phyloP scores from a whole-genome alignment of 768 basidiomycete genomes.

The Mycena vulgaris region DNA sequence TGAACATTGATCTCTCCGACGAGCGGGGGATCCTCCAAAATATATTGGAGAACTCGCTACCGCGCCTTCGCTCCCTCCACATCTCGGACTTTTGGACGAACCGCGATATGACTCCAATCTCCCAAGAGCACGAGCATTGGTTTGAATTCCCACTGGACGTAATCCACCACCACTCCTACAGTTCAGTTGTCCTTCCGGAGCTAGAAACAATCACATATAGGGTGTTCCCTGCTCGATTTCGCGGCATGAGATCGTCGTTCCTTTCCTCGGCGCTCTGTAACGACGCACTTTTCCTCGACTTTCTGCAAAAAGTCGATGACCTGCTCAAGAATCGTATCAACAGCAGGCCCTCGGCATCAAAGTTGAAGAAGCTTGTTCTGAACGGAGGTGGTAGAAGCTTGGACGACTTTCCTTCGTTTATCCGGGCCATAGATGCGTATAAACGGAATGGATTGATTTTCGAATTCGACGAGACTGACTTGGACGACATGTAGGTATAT shows the following conservation, averaged over 20 bases:
- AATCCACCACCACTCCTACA: too few relatives aligned
- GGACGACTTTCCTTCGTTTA: neutral
- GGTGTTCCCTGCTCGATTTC: neutral
- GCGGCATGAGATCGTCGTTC: neutral
- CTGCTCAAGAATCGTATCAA: neutral
- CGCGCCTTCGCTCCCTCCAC: neutral
- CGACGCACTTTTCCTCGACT: neutral
- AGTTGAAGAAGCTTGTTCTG: neutral
- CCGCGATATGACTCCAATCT: neutral
- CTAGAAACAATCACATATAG: neutral
- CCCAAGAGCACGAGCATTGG: neutral
- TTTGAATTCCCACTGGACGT: neutral
- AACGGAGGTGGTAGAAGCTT: neutral
- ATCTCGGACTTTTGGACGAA: neutral
- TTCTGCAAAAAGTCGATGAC: neutral
- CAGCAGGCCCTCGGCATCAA: too few relatives aligned
- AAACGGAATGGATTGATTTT: neutral
- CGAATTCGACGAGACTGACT: neutral
- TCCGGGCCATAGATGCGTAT: neutral
- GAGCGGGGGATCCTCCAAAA: neutral
- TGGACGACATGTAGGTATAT: neutral
- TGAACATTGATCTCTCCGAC: neutral
- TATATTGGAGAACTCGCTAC: neutral
- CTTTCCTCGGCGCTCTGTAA: neutral
- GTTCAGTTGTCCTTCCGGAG: neutral